A percentile compares a stretch with the other conserved stretches of the same genome.
These are phyloP conservation scores for Claviceps pazoutovae DNA, from an alignment of 2,329 filamentous ascomycete species.

Conservation along the genomic window DNA sequence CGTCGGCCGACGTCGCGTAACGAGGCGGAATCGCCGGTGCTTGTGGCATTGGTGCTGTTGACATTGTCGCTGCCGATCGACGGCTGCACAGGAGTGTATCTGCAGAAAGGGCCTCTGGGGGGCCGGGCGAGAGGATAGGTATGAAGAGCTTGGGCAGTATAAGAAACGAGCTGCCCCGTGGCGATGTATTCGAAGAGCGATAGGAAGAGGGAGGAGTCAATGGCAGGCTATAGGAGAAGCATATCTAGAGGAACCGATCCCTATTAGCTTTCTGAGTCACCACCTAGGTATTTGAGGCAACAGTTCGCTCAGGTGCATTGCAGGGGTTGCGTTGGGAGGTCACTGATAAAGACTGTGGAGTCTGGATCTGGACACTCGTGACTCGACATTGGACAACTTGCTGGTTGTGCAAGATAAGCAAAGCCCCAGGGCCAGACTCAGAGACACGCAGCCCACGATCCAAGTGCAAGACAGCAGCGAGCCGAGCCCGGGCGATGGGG, in stretches of 20 bases:
- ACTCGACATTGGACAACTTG: background rate
- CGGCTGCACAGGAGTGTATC: background rate
- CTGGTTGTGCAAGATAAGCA: conserved; percentile 6
- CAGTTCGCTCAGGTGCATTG: background rate
- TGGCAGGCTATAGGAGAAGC: background rate
- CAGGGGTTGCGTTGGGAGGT: background rate
- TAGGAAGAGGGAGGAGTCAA: background rate
- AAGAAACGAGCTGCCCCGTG: background rate
- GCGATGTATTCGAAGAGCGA: background rate
- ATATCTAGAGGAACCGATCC: background rate
- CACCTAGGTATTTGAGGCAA: background rate
- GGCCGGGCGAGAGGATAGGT: background rate
- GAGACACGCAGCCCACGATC: too few relatives aligned
- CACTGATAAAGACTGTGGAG: conserved; percentile 4
- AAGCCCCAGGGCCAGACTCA: too few relatives aligned
- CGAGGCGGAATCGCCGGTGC: conserved; percentile 43
- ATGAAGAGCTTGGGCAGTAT: background rate
- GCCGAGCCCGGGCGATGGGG: too few relatives aligned
- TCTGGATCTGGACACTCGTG: background rate
- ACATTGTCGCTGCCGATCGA: conserved; percentile 22
- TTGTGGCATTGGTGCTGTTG: conserved; percentile 34
- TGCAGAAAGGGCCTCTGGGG: background rate
- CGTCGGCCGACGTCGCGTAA: conserved; percentile 36
- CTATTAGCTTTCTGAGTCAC: conserved; percentile 2
- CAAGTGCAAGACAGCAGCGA: too few relatives aligned